Evolutionary conservation across 345 rosid species (phyloP).

Genomic region (Ceriops zippeliana): DNA sequence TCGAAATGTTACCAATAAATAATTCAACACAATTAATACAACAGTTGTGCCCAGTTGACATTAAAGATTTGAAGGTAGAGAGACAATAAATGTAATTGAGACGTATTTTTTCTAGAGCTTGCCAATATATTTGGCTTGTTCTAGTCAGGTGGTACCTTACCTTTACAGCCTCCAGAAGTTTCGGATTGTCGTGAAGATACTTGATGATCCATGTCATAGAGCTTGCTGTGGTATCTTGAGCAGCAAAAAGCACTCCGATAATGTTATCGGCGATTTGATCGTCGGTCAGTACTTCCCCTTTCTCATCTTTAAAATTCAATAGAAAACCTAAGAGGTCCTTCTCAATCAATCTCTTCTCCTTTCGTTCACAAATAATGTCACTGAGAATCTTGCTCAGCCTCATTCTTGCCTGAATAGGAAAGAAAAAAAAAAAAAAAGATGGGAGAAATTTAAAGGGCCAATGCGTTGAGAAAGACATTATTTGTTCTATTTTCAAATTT

Average conservation of each 20-base stretch:
- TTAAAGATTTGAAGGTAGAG: no score
- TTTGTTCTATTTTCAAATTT: not conserved
- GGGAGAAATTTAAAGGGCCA: not conserved
- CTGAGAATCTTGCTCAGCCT: conserved; percentile 45
- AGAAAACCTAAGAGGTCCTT: conserved; percentile 49
- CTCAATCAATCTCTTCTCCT: conserved; percentile 39
- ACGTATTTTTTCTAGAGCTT: conserved; percentile 7
- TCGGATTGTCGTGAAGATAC: conserved; percentile 65
- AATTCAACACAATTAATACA: conserved; percentile 2
- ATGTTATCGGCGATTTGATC: conserved; percentile 65
- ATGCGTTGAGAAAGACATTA: not conserved
- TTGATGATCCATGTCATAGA: conserved; percentile 78
- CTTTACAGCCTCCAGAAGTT: conserved; percentile 69
- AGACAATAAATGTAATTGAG: no score
- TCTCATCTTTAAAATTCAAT: conserved; percentile 46
- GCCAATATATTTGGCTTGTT: conserved; percentile 6
- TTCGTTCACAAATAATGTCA: conserved; percentile 48
- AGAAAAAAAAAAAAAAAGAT: not conserved
- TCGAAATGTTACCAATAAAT: conserved; percentile 1
- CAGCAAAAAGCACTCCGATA: conserved; percentile 68
- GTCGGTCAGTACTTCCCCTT: conserved; percentile 29
- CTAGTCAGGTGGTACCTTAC: conserved; percentile 22
- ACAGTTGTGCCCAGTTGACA: conserved; percentile 2
- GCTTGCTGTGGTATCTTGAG: conserved; percentile 76
- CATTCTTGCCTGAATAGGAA: conserved; percentile 48